Percentiles rank a stretch among this genome's conserved stretches.
Evolutionary conservation across 257 asterid genomes (phyloP).

Genomic region (Plectranthus barbatus): DNA sequence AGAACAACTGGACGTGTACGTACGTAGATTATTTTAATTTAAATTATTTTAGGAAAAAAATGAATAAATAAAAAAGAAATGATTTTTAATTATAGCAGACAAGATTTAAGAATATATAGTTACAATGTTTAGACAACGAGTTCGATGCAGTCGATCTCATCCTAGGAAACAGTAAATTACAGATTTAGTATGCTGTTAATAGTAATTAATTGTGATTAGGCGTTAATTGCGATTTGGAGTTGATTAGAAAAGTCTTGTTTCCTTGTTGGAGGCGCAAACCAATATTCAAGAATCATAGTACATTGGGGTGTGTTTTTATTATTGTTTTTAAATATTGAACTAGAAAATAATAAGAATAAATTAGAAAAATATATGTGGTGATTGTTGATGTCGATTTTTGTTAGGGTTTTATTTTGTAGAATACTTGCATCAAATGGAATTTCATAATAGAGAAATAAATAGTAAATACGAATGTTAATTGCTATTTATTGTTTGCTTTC

Average conservation of each 20-base stretch:
- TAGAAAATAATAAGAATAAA: too few relatives aligned
- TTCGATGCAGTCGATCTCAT: not conserved
- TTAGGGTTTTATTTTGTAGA: too few relatives aligned
- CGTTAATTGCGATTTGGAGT: constrained; percentile 5
- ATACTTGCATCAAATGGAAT: too few relatives aligned
- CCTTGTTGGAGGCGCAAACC: constrained; percentile 19
- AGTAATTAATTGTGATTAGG: not conserved
- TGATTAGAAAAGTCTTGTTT: constrained; percentile 1
- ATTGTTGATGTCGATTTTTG: too few relatives aligned
- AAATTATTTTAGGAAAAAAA: too few relatives aligned
- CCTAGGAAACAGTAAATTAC: constrained; percentile 14
- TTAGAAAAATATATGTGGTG: too few relatives aligned
- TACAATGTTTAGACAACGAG: not conserved
- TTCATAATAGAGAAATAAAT: too few relatives aligned
- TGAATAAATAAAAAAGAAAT: not conserved
- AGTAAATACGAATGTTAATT: too few relatives aligned
- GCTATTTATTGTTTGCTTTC: too few relatives aligned
- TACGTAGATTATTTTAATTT: not conserved
- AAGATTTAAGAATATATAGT: not conserved
- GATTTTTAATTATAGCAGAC: not conserved
- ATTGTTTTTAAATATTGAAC: constrained; percentile 2
- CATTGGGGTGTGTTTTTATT: not conserved
- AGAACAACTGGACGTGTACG: not conserved
- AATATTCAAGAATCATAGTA: constrained; percentile 1
- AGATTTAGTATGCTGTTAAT: not conserved